Conservation (phyloP, 2,329 filamentous ascomycete genomes). For the Cercospora sesami region DNA sequence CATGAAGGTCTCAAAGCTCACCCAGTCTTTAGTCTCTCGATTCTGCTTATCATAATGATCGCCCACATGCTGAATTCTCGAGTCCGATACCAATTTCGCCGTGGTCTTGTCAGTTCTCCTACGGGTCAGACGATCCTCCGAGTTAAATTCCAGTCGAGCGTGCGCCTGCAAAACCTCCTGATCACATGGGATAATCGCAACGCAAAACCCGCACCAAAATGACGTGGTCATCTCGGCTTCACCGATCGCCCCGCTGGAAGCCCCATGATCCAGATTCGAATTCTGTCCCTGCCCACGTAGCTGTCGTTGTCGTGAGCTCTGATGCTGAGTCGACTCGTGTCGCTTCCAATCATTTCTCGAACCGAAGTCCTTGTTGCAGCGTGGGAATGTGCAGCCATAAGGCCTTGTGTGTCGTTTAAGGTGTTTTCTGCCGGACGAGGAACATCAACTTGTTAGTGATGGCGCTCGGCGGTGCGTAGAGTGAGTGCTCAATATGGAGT, state of each 20-base stretch:
- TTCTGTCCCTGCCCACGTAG: not conserved
- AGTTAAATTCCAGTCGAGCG: not conserved
- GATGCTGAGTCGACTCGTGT: conserved; percentile 78
- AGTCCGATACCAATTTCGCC: conserved; percentile 17
- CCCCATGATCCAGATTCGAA: not conserved
- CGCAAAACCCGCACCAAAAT: not conserved
- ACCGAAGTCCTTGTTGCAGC: conserved; percentile 74
- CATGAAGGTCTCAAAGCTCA: conserved; percentile 43
- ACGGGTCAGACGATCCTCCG: conserved; percentile 49
- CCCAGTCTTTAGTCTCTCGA: conserved; percentile 59
- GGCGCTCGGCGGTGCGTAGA: not conserved
- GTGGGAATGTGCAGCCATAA: conserved; percentile 74
- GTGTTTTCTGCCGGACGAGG: conserved; percentile 65
- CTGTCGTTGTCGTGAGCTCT: not conserved
- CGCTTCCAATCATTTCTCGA: conserved; percentile 94
- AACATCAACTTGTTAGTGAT: not conserved
- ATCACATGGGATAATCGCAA: not conserved
- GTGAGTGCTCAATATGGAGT: not conserved
- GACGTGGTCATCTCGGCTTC: not conserved
- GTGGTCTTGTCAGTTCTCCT: not conserved
- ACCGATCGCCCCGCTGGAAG: not conserved
- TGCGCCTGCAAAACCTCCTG: not conserved
- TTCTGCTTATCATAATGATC: conserved; percentile 63
- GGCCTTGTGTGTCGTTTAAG: conserved; percentile 76
- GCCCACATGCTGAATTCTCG: conserved; percentile 72